Base-by-base conservation (phyloP, 140 eudicot species). In the Ambrosia hybrid region DNA sequence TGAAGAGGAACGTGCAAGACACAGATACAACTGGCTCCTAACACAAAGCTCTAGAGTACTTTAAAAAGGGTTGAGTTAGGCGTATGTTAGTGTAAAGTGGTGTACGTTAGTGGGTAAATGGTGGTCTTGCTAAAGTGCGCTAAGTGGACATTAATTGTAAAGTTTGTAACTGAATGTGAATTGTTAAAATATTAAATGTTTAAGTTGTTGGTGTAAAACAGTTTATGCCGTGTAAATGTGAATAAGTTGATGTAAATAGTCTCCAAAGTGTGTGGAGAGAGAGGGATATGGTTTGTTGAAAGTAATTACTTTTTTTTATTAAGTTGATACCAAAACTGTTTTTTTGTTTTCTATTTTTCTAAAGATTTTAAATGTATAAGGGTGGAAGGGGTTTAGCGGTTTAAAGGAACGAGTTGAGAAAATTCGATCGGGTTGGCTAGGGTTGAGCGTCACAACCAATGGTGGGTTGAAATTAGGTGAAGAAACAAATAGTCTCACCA, bases 1-100 rank as follows among this genome's bases (percentile, higher is more conserved):
- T 66, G 78, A 72, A 78, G 33, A 49, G 67, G 83, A 79, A 79
- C 79, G 79, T 79, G 83, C 79, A 73, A 73, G 67, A 79, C 64
- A 57, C 79, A 73, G 66, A 79, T 49, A 73, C 83, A 73, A 79
- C 71, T 79, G 83, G 75, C 75, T 79, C 41, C 12, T 65, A 57
- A 73, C 30, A 45, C 57, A 57, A 36, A 12, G 71, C 82, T 72
- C 67, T 33, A 48, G 34, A 6, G 41, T 65, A 73, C 75, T 51
- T 74, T 79, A 64, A 66, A 79, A 78, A 38, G 75, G 41, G 69
- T 57, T 16, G 70, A 53, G 71, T 66, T 66, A 0, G 73, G 83
- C 41, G 66, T 2, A 78, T 46, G 17, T 78, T 78, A 78, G 73
- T 53, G 26, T 21, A 0, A 6, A 2, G 3, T 0, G 4, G 76